Base-by-base conservation (phyloP, 352 stramenopile genomes). In the Pythium coloratum region DNA sequence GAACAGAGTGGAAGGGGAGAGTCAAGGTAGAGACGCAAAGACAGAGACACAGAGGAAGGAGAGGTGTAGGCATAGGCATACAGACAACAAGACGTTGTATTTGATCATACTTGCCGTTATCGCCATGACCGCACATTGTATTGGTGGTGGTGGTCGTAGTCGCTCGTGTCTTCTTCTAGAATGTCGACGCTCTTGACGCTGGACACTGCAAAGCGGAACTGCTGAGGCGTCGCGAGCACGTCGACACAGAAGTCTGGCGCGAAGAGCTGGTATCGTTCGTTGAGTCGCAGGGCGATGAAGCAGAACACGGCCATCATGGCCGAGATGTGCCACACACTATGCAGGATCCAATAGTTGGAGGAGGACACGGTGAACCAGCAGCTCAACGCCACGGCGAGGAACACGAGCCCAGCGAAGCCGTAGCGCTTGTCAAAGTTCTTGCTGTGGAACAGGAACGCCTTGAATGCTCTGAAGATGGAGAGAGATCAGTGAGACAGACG, bases 251-350 rank as follows among this genome's bases (percentile, higher is more conserved):
- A 59, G 53, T 61, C 69, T 6, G 65, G 53, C 5, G 62, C 57
- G 36, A 78, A 42, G 16, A 77, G 76, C 33, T 69, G 69, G 28
- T 82, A 82, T 2, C 72, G 69, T 62, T 72, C 72, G 38, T 77
- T 78, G 30, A 61, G 56, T 16, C 75, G 72, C 12, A 75, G 3
- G 0, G 16, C 55, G 34, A 80, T 70, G 8, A 77, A 61, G 42
- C 66, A 75, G 65, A 71, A 79, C 1, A 67, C 63, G 0, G 69
- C 46, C 9, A 76, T 59, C 74, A 81, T 81, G 4, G 61, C 60
- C n/a, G 55, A 67, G 16, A 76, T 62, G 46, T 81, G 74, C 74
- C 74, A 81, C n/a, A 77, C 28, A 26, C 59, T 76, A 62, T 81
- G 74, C 13, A 78, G 26, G 55, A 81, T 70, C 74, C 74, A 81